Evolutionary conservation across 164 flowering plant genomes (phyloP).

Genomic region (Vitis riparia): DNA sequence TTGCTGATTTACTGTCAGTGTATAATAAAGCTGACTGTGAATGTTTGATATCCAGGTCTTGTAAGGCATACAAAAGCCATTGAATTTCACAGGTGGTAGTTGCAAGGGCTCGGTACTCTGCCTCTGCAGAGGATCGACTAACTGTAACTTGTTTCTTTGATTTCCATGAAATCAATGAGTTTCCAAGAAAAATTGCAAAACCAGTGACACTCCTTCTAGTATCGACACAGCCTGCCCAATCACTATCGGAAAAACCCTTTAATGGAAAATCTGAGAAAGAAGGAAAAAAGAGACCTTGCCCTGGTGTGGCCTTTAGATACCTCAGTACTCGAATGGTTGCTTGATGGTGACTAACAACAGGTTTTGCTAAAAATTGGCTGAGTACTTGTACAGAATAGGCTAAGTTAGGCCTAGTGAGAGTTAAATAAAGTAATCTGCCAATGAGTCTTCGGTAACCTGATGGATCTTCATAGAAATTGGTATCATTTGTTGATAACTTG

Average conservation of each 20-base stretch:
- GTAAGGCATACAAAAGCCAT: too few relatives aligned
- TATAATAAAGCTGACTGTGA: too few relatives aligned
- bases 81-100: too few relatives aligned
- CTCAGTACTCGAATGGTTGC: background rate
- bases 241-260: background rate
- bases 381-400: background rate
- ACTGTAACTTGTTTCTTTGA: too few relatives aligned
- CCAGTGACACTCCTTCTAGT: background rate
- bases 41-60: too few relatives aligned
- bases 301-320: background rate
- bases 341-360: background rate
- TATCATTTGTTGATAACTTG: background rate
- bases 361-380: background rate
- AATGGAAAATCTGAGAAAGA: background rate
- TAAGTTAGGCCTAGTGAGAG: conserved; percentile 3
- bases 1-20: too few relatives aligned
- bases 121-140: too few relatives aligned
- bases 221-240: conserved; percentile 1
- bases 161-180: too few relatives aligned
- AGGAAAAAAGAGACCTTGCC: background rate
- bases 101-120: too few relatives aligned
- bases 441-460: background rate
- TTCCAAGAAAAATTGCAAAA: too few relatives aligned
- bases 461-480: background rate
- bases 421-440: conserved; percentile 3